These are phyloP conservation scores for Ophiocordyceps camponoti-rufipedis DNA, from an alignment of 2,329 filamentous ascomycete species.

Conservation along the genomic window DNA sequence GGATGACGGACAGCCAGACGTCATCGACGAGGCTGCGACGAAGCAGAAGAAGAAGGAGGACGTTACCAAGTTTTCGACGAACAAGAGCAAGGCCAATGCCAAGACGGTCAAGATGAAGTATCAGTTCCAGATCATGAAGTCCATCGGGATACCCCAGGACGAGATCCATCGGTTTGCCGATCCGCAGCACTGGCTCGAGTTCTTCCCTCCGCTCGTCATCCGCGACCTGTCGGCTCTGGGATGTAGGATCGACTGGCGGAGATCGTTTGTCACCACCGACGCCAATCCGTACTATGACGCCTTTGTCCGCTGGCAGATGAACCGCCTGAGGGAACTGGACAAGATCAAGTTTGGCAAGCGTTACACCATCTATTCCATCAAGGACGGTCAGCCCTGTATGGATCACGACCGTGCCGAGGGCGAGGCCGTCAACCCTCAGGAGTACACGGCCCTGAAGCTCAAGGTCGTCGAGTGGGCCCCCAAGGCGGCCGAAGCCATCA, in stretches of 20 bases:
- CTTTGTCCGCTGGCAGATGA: conserved; percentile 96
- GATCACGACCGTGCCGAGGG: conserved; percentile 28
- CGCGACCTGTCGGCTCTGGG: conserved; percentile 71
- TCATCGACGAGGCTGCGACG: conserved; percentile 25
- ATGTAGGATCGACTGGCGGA: conserved; percentile 78
- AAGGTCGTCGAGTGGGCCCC: conserved; percentile 80
- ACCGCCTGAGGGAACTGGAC: conserved; percentile 66
- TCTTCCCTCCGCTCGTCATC: conserved; percentile 49
- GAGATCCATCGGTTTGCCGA: conserved; percentile 92
- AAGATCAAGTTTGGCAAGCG: conserved; percentile 90
- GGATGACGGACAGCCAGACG: conserved; percentile 22
- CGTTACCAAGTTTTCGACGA: conserved; percentile 76
- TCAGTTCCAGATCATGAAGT: conserved; percentile 87
- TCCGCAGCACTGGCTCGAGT: conserved; percentile 77
- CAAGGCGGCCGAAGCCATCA: conserved; percentile 50
- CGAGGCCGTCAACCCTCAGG: conserved; percentile 50
- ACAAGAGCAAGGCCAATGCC: conserved; percentile 79
- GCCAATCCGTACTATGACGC: conserved; percentile 94
- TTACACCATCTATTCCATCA: conserved; percentile 66
- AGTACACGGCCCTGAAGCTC: conserved; percentile 86
- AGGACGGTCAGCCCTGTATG: conserved; percentile 27
- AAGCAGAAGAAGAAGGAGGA: conserved; percentile 56
- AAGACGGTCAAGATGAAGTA: conserved; percentile 93
- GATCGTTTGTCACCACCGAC: conserved; percentile 86
- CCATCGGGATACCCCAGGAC: conserved; percentile 68